Evolutionary conservation across 768 basidiomycete genomes (phyloP).

Genomic region (Tephrocybe sp.): DNA sequence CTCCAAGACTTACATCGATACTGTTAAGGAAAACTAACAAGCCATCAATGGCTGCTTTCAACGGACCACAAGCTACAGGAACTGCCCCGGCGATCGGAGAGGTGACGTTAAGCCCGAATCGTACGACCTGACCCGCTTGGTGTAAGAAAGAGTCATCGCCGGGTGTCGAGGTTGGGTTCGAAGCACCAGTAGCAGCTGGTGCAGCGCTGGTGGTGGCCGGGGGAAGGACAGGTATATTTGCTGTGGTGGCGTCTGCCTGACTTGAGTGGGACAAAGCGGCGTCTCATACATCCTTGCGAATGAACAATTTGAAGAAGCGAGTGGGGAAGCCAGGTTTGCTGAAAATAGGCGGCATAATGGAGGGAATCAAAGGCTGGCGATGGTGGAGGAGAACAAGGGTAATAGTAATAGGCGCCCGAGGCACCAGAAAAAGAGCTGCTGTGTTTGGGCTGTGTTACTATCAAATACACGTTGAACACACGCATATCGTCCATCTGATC

Average conservation of each 20-base stretch:
- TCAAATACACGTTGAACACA: too few species aligned
- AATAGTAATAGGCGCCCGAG: too few species aligned
- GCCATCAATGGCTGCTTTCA: not conserved
- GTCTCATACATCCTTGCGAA: not conserved
- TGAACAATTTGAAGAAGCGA: not conserved
- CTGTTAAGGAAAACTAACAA: not conserved
- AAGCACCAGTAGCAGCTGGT: not conserved
- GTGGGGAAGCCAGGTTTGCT: not conserved
- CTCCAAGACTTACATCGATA: not conserved
- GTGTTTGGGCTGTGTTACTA: too few species aligned
- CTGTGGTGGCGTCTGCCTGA: not conserved
- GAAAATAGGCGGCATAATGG: too few species aligned
- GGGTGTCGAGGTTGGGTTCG: not conserved
- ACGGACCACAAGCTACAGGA: not conserved
- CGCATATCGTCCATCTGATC: too few species aligned
- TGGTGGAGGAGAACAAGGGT: too few species aligned
- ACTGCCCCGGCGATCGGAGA: not conserved
- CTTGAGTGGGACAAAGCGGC: not conserved
- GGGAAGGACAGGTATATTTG: not conserved
- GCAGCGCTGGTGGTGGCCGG: not conserved
- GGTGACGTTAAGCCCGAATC: not conserved
- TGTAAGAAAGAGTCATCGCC: not conserved
- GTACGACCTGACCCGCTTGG: not conserved
- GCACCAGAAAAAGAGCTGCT: too few species aligned
- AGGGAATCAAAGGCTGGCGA: too few species aligned